Conservation (phyloP, 306 rosid genomes). For the Heteromeles arbutifolia region DNA sequence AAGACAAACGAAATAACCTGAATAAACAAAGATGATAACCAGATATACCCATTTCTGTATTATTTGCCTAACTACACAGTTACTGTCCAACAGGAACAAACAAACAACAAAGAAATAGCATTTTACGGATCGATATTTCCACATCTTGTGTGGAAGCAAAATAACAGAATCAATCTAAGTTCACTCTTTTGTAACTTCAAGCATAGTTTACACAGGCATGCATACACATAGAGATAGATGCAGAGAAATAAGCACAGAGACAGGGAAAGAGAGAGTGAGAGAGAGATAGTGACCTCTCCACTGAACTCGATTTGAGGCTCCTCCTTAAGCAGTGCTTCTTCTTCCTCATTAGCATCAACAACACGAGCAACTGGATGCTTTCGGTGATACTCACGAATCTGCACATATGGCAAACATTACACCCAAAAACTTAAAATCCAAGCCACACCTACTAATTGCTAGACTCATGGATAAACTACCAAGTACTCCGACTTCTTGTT, state of each 20-base stretch:
- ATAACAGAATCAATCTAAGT: neutral
- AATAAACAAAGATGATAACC: neutral
- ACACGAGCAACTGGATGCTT: conserved; percentile 88
- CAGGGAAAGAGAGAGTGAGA: neutral
- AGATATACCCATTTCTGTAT: neutral
- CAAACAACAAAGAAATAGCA: neutral
- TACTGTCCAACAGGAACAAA: neutral
- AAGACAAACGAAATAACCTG: neutral
- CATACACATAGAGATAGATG: neutral
- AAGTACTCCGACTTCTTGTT: neutral
- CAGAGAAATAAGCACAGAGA: neutral
- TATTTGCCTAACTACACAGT: neutral
- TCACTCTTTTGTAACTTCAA: neutral
- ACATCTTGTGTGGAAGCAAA: neutral
- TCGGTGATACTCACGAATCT: conserved; percentile 97
- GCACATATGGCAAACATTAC: conserved; percentile 18
- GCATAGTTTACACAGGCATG: neutral
- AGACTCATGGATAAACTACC: neutral
- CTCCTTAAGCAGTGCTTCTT: conserved; percentile 68
- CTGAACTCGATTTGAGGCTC: conserved; percentile 90
- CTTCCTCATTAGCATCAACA: conserved; percentile 72
- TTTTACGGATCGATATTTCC: neutral
- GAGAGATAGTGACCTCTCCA: conserved; percentile 63
- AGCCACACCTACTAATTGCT: neutral
- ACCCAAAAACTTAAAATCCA: neutral